Percentiles rank a stretch among this genome's conserved stretches.
Evolutionary conservation across 2,329 filamentous ascomycete genomes (phyloP).

Genomic region (Hypoxylon sp.): DNA sequence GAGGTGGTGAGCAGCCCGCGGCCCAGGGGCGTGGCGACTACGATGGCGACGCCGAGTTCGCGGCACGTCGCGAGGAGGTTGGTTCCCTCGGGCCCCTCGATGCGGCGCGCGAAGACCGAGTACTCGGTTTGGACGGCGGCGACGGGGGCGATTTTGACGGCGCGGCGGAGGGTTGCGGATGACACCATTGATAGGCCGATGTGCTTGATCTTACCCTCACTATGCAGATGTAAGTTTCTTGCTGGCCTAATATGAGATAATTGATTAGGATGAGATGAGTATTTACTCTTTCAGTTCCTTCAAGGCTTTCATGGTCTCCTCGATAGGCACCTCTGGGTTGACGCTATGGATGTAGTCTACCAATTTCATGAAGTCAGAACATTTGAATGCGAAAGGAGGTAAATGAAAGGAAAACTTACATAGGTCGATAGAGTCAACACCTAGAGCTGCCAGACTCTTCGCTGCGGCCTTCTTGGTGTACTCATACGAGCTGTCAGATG

Average conservation of each 20-base stretch:
- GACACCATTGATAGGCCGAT: constrained; percentile 66
- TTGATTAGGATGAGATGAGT: neutral
- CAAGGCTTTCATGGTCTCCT: constrained; percentile 63
- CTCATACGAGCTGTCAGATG: constrained; percentile 56
- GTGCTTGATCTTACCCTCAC: constrained; percentile 67
- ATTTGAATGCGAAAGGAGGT: neutral
- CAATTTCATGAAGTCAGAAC: neutral
- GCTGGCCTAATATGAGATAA: neutral
- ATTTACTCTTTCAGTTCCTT: constrained; percentile 58
- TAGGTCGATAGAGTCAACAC: constrained; percentile 62
- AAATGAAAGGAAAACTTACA: constrained; percentile 44
- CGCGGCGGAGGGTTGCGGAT: constrained; percentile 64
- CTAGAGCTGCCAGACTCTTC: constrained; percentile 58
- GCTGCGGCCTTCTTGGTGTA: constrained; percentile 60
- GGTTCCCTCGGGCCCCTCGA: constrained; percentile 59
- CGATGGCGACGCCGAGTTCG: constrained; percentile 62
- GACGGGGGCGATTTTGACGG: constrained; percentile 64
- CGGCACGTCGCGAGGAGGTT: constrained; percentile 61
- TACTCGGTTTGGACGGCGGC: constrained; percentile 69
- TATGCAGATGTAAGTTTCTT: constrained; percentile 28
- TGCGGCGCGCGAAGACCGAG: constrained; percentile 62
- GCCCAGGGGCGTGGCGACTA: constrained; percentile 60
- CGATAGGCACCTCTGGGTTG: constrained; percentile 61
- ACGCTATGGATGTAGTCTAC: constrained; percentile 60
- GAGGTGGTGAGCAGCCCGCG: constrained; percentile 61